Evolutionary conservation across 1,284 basidiomycete genomes (phyloP).

Genomic region (Cystobasidium sp.): DNA sequence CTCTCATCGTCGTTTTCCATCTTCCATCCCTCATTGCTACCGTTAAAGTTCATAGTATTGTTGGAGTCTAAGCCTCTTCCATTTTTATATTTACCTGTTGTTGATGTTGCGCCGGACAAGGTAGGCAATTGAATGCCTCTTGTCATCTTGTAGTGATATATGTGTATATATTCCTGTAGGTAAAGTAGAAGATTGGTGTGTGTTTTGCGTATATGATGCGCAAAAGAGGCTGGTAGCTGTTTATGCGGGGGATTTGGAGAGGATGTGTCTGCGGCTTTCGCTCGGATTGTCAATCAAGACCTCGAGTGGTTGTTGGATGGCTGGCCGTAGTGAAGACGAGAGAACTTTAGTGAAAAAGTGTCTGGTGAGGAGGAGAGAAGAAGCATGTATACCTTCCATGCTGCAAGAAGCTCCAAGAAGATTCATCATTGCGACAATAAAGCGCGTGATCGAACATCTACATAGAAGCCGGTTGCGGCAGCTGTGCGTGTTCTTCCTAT

Average conservation of each 20-base stretch:
- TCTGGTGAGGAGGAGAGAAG: conserved; percentile 27
- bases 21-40: conserved; percentile 3
- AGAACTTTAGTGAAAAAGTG: conserved; percentile 29
- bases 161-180: not conserved
- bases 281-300: conserved; percentile 34
- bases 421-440: not conserved
- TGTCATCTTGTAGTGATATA: conserved; percentile 30
- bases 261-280: not conserved
- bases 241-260: not conserved
- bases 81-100: not conserved
- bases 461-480: no score
- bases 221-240: not conserved
- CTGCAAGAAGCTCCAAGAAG: not conserved
- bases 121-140: conserved; percentile 23
- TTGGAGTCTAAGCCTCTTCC: not conserved
- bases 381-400: not conserved
- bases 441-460: conserved; percentile 30
- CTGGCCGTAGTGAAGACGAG: not conserved
- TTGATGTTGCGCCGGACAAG: not conserved
- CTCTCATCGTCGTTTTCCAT: conserved; percentile 15
- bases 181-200: conserved; percentile 21
- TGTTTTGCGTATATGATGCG: not conserved
- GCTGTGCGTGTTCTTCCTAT: no score
- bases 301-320: conserved; percentile 11
- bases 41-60: not conserved